These are phyloP conservation scores for Cornus florida DNA, from an alignment of 148 eudicot species.

Conservation along the genomic window DNA sequence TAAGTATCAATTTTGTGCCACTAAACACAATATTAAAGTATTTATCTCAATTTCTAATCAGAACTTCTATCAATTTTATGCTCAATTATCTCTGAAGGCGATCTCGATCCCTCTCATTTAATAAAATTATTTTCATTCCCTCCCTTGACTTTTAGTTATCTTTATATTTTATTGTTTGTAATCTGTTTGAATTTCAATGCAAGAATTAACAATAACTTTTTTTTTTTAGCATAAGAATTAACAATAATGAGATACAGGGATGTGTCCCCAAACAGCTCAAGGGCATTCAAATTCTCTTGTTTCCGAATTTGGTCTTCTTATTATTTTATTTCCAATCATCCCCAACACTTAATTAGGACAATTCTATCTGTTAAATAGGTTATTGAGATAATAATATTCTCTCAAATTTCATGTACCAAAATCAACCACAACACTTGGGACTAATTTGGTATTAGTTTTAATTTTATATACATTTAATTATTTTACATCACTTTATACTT, in stretches of 20 bases:
- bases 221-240: neutral
- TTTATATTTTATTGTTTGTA: neutral
- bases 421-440: neutral
- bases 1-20: too few species aligned
- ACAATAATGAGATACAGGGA: neutral
- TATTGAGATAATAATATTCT: neutral
- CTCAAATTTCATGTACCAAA: neutral
- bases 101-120: too few species aligned
- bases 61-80: too few species aligned
- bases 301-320: neutral
- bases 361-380: too few species aligned
- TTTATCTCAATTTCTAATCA: too few species aligned
- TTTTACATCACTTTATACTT: too few species aligned
- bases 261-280: neutral
- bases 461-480: too few species aligned
- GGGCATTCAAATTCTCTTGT: neutral
- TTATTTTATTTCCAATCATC: neutral
- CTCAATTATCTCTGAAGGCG: too few species aligned
- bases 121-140: too few species aligned
- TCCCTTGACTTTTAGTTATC: neutral
- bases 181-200: neutral
- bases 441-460: too few species aligned
- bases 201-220: neutral
- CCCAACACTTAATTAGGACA: too few species aligned
- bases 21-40: too few species aligned